phyloP scores from a whole-genome alignment of 1,139 yeast genomes.

The Candida albicans region DNA sequence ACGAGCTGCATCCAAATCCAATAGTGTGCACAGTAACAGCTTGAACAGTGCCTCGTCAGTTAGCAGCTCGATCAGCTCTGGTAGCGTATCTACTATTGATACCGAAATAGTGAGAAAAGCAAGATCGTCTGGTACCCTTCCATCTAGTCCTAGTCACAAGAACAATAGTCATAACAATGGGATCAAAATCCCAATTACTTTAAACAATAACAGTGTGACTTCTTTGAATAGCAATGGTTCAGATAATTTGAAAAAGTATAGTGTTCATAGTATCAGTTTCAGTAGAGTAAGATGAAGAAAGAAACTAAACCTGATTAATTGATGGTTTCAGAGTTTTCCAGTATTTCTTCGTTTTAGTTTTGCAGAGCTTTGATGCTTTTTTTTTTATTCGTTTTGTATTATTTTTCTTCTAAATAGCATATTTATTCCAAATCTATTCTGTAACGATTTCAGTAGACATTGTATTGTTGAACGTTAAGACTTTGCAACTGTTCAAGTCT shows the following conservation, averaged over 20 bases:
- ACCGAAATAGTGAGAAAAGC: slow-evolving; percentile 8
- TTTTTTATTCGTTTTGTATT: too few relatives aligned
- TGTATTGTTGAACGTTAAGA: too few relatives aligned
- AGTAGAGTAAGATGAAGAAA: slow-evolving; percentile 29
- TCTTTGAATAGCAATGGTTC: slow-evolving; percentile 11
- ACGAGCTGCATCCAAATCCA: slow-evolving; percentile 4
- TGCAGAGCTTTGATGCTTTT: neutral
- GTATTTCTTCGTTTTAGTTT: neutral
- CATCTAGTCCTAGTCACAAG: neutral
- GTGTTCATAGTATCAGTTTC: slow-evolving; percentile 27
- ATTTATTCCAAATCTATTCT: too few relatives aligned
- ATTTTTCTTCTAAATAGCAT: too few relatives aligned
- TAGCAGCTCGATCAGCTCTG: slow-evolving; percentile 10
- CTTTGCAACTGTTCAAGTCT: too few relatives aligned
- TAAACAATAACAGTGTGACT: slow-evolving; percentile 4
- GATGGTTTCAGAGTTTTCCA: neutral
- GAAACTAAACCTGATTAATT: slow-evolving; percentile 3
- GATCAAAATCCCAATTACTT: neutral
- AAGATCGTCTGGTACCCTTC: slow-evolving; percentile 15
- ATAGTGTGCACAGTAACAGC: slow-evolving; percentile 7
- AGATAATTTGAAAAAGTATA: slow-evolving; percentile 10
- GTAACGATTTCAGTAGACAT: too few relatives aligned
- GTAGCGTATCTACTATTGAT: slow-evolving; percentile 5
- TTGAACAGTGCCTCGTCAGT: slow-evolving; percentile 10
- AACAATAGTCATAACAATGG: neutral